Base-by-base conservation (phyloP, 257 asterid genomes). In the Solanum piurae region DNA sequence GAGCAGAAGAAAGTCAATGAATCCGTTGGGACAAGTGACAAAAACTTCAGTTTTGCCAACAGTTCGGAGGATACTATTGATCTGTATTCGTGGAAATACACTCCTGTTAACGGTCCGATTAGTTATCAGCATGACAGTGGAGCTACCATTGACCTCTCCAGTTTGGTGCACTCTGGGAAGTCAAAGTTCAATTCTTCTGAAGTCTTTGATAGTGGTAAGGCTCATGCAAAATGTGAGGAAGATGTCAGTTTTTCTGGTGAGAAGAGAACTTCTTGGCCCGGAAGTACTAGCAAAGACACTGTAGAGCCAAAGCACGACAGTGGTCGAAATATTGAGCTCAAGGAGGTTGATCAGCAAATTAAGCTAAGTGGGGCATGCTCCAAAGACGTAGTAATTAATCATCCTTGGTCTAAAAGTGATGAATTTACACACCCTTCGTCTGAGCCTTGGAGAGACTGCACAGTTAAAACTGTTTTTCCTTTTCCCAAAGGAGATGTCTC, bases 401-500 rank as follows among this genome's bases (percentile, higher is more conserved):
- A 91, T 72, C 89, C 91, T 82, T 93, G 95, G 94, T 90, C 95
- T 69, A 92, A 88, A 89, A 87, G 87, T 90, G 93, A 92, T 88
- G 92, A 89, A 84, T 86, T 92, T 66, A 83, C 90, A 20, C 89
- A 80, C 76, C 92, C 93, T 73, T 88, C 97, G 16, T 87, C 94
- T 34, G 94, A 90, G 83, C 86, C 86, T 84, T 91, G 90, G 95
- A 94, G 92, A 89, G 95, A 94, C 76, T 94, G 97, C 93, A 87
- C 94, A 2, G 92, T 93, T 36, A 94, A 95, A 91, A 95, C 98
- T 77, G 92, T 93, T 90, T 91, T 95, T 52, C 98, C 97, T 13
- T 92, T 93, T 79, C 86, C 96, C 74, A 88, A 83, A 87, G 94
- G 89, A 42, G 98, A 94, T 69, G 87, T 92, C 33, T 95, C 96